phyloP scores from a whole-genome alignment of 805 yeast species.

The Brettanomyces bruxellensis region DNA sequence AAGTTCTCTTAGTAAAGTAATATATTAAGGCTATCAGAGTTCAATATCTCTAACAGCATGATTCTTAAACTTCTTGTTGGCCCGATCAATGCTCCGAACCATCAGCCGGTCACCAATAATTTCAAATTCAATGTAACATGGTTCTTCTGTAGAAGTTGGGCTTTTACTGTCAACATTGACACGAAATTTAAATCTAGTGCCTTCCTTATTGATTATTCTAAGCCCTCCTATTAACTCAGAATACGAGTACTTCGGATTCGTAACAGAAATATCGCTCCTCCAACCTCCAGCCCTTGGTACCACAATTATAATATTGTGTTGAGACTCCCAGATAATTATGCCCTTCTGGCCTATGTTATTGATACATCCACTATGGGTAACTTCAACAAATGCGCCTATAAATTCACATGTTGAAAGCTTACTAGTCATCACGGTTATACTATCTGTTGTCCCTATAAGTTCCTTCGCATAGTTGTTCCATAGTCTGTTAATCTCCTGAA shows the following conservation, averaged over 20 bases:
- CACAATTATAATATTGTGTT: slow-evolving; percentile 57
- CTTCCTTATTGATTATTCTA: slow-evolving; percentile 57
- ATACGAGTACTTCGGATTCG: slow-evolving; percentile 9
- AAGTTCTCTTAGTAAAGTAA: neutral
- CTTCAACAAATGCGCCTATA: slow-evolving; percentile 64
- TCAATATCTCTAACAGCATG: slow-evolving; percentile 43
- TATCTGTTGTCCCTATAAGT: slow-evolving; percentile 30
- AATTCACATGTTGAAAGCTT: slow-evolving; percentile 71
- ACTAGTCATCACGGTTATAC: slow-evolving; percentile 29
- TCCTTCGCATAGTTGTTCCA: slow-evolving; percentile 69
- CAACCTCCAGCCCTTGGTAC: slow-evolving; percentile 34
- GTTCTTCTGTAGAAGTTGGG: too few relatives aligned
- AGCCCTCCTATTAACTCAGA: slow-evolving; percentile 49
- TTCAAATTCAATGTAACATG: slow-evolving; percentile 35
- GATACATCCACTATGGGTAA: slow-evolving; percentile 46
- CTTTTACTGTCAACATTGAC: slow-evolving; percentile 13
- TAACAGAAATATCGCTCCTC: slow-evolving; percentile 22
- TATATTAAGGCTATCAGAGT: slow-evolving; percentile 2
- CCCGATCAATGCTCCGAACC: slow-evolving; percentile 68
- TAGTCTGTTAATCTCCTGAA: slow-evolving; percentile 45
- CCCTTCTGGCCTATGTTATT: slow-evolving; percentile 58
- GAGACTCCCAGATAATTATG: slow-evolving; percentile 79
- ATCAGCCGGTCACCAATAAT: slow-evolving; percentile 75
- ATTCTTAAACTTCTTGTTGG: slow-evolving; percentile 77
- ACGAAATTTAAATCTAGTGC: slow-evolving; percentile 51